Evolutionary conservation across 2,329 filamentous ascomycete species (phyloP).

Genomic region (Monosporascus cannonballus): DNA sequence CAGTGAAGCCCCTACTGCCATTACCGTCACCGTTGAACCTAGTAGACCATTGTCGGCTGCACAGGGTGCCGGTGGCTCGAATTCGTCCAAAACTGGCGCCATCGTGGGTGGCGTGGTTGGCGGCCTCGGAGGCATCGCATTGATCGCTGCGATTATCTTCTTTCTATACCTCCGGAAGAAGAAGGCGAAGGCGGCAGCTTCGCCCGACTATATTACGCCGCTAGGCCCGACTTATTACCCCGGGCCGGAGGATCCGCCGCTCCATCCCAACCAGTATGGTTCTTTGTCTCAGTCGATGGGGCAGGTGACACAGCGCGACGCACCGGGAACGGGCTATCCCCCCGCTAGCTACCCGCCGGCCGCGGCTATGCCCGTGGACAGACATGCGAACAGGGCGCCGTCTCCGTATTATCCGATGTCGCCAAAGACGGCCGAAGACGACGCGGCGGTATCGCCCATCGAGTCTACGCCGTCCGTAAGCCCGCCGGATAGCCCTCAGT

Average conservation of each 20-base stretch:
- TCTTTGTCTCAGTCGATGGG: constrained; percentile 10
- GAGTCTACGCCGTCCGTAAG: not conserved
- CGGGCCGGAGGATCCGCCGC: constrained; percentile 7
- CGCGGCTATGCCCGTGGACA: constrained; percentile 3
- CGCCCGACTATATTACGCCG: not conserved
- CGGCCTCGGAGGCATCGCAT: constrained; percentile 18
- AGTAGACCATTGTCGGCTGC: not conserved
- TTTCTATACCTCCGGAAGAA: constrained; percentile 15
- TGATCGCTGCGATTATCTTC: constrained; percentile 19
- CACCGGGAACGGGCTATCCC: constrained; percentile 5
- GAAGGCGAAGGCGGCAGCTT: constrained; percentile 3
- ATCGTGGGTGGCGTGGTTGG: constrained; percentile 23
- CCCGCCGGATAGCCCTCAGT: not conserved
- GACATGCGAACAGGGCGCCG: constrained; percentile 6
- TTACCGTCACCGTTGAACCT: not conserved
- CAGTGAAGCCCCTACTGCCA: constrained; percentile 9
- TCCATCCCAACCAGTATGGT: constrained; percentile 2
- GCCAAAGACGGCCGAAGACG: not conserved
- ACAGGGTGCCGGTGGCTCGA: constrained; percentile 1
- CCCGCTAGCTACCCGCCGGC: constrained; percentile 8
- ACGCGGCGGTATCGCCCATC: not conserved
- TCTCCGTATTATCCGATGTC: not conserved
- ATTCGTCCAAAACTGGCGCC: constrained; percentile 15
- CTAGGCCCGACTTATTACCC: not conserved
- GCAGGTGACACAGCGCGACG: constrained; percentile 17